A percentile compares a stretch with the other conserved stretches of the same genome.
Conservation (phyloP, 306 rosid species). For the Herpetospermum pedunculosum region DNA sequence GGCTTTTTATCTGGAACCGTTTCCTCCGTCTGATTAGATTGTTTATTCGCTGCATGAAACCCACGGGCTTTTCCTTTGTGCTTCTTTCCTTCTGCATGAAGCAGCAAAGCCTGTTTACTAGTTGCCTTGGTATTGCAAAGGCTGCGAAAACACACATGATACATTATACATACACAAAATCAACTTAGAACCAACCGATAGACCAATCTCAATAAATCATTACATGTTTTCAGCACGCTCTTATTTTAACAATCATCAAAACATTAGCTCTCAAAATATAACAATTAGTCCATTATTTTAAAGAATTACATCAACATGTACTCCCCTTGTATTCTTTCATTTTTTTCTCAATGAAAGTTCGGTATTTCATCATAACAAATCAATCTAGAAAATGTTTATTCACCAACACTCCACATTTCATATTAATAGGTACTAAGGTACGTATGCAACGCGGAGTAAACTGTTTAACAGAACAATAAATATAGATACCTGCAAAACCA, state of each 20-base stretch:
- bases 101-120: conserved; percentile 75
- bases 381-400: background rate
- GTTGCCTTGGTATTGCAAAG: conserved; percentile 82
- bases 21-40: conserved; percentile 26
- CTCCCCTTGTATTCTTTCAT: too few species aligned
- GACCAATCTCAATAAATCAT: background rate
- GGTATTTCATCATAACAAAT: too few species aligned
- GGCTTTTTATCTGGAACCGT: conserved; percentile 26
- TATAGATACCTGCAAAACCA: conserved; percentile 77
- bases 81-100: conserved; percentile 98
- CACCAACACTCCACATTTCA: background rate
- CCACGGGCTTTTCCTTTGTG: conserved; percentile 81
- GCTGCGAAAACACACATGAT: conserved; percentile 28
- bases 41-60: conserved; percentile 49
- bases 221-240: background rate
- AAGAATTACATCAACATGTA: too few species aligned
- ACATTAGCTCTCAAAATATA: background rate
- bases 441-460: too few species aligned
- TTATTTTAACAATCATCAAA: background rate
- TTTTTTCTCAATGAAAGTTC: too few species aligned
- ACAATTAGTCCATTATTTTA: too few species aligned
- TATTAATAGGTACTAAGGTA: background rate
- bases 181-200: background rate
- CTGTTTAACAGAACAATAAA: background rate
- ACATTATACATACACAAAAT: background rate